Evolutionary conservation across 2,329 filamentous ascomycete genomes (phyloP), one percentile per base, ranked within the genome.

Genomic region (Elsinoe batatas): DNA sequence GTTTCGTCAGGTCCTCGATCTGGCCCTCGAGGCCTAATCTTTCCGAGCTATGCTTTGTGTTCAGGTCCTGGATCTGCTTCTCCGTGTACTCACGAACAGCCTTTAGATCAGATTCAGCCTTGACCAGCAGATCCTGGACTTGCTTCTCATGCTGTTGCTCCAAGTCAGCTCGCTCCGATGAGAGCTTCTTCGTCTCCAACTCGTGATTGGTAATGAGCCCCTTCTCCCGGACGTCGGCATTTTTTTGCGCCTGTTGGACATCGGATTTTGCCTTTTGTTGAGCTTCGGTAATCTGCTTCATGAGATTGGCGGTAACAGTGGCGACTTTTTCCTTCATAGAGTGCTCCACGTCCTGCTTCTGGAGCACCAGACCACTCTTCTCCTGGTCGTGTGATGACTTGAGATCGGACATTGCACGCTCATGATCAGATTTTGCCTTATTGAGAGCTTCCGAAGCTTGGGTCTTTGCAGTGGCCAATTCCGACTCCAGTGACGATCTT

Each of bases 381-480:
- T 57, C 54, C 5, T 55, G 43, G 3, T 58, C 32, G 5, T 57
- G 43, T 15, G 54, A 43, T 22, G 56, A 36, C 26, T 59, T 42
- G 13, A 58, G 44, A 35, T 56, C 51, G 22, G 33, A 13, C 37
- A 57, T 43, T 1, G 49, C 47, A 11, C 36, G 33, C 7, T 57
- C 53, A 20, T 57, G 59, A 2, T 57, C 33, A 36, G 53, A 8
- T 35, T 56, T 46, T 5, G 43, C 56, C 13, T 32, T 44, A n/a
- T 54, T 20, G 17, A 56, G 13, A 6, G 54, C 49, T 33, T 58
- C 32, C 18, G 37, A 18, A 17, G 56, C 35, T 20, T 51, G 50
- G n/a, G 57, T 38, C 20, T 37, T 42, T 8, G 47, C 49, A 17
- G 55, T 49, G 35, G 32, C n/a, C 33, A 54, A 49, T n/a, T 57